Base-by-base conservation (phyloP, 2,329 filamentous ascomycete species). In the Colletotrichum incanum region DNA sequence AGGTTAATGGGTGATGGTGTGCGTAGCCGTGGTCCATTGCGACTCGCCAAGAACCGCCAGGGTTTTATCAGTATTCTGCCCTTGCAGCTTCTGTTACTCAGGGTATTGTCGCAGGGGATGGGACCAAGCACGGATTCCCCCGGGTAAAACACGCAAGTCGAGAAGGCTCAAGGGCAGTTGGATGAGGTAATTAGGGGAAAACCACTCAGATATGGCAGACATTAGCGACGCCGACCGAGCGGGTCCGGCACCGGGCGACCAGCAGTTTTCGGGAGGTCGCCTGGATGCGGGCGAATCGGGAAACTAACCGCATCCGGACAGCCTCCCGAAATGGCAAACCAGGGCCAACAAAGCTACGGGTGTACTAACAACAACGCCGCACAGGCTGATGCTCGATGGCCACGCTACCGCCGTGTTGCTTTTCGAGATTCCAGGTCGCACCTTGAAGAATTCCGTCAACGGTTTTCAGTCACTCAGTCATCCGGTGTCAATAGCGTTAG, bases 201-300 rank as follows among this genome's bases (percentile, higher is more conserved):
- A 54, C 69, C 59, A 39, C 69, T 69, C 65, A 63, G 23, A 64
- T 59, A 23, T 49, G 41, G 56, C 34, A 67, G 45, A 31, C 20
- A 34, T 23, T 52, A 28, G 34, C 34, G 37, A 50, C 26, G 43
- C 69, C 69, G 69, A 69, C 28, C 14, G 59, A 69, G 69, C 69
- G 65, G 69, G 69, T 60, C 69, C 59, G 65, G 69, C 65, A 52
- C 69, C 65, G 69, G 69, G 39, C 65, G 56, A 69, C 59, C 50
- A 68, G 59, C 54, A 69, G 47, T 72, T 69, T 72, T 60, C 65
- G 65, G 65, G 69, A 60, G 65, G 69, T 72, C 45, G 65, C 52
- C 28, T 60, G 31, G 52, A 59, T 20, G 58, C 59, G 52, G 59
- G 54, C 54, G 65, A 59, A 54, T 34, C 69, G 65, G 65, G 43